Base-by-base conservation (phyloP, 306 rosid species). In the Prunus padus region DNA sequence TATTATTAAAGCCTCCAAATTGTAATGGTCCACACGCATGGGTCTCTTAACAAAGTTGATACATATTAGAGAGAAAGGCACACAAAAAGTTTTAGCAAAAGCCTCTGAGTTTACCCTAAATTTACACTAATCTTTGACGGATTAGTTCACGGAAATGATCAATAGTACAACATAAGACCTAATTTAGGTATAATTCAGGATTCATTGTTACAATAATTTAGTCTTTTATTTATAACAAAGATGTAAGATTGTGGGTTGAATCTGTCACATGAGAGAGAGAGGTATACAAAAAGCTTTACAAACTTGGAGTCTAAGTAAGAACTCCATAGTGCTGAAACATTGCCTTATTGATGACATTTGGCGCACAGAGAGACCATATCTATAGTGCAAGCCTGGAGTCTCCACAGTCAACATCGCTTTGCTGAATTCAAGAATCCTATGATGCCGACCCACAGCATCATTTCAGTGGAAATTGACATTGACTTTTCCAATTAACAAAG, bases 11-110 rank as follows among this genome's bases (percentile, higher is more conserved):
- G 78, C 75, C 74, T 71, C 51, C 75, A 82, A 72, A 33, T 82
- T 69, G 51, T 65, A 46, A 49, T 47, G 81, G 80, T 78, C 80
- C 80, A 82, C 80, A 28, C 74, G 74, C 80, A 70, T 65, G 80
- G 75, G 54, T 55, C 69, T 55, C 49, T 69, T 69, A 63, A 25
- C 65, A 61, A 26, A 66, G 72, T 46, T 49, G 59, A 61, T 45
- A 18, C 14, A 15, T 37, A 37, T 37, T 37, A 37, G 42, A 37
- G 2, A 37, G 7, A 33, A 7, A 37, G 42, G 42, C 42, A 37
- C 9, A 37, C 42, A 37, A 37, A 5, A 1, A 1, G 1, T 37
- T 37, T 37, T 0, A 37, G 42, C 1, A 37, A 37, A 37, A 37
- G 42, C 42, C 42, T 37, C 0, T 7, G 42, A 6, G 42, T 37